Evolutionary conservation across 495 filamentous ascomycete species (phyloP), one percentile per base, ranked within the genome.

Genomic region (Extremus antarcticus): DNA sequence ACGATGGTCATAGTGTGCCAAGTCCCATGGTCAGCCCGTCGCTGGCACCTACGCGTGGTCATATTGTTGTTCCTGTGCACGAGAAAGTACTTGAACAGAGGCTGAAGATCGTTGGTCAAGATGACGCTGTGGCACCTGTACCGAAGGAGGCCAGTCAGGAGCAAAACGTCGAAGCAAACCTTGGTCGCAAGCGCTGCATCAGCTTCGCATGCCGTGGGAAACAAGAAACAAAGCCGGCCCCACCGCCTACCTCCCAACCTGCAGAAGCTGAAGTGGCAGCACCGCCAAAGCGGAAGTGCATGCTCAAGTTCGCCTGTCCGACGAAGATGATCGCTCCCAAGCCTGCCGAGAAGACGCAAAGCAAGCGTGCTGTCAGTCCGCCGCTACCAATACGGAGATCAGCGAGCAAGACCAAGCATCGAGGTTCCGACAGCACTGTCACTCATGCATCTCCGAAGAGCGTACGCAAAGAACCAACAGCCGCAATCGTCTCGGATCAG

Each of bases 1-100:
- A 95, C 64, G 92, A 85, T 39, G 91, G 87, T 46, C 70, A 88
- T 40, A 95, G 90, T n/a, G 94, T 89, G 60, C 89, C 92, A 10
- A 67, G 63, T 43, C 82, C 88, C n/a, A 74, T 89, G 21, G 86
- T 88, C 48, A 98, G 92, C 65, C 92, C 92, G 10, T 89, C 87
- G 23, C 68, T 80, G 3, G 80, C 83, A 0, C 49, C 66, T 2
- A 54, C 62, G 4, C 51, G 65, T 2, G 60, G 62, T 47, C 75
- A 53, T 51, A 55, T 35, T 43, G 63, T 57, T 53, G 60, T 60
- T 8, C 60, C 51, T 52, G 59, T 63, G 46, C 67, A 53, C 46
- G 43, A 73, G 65, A 60, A 65, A 60, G 25, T 63, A 53, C 52
- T 66, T 54, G 50, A 57, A 4, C 48, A 58, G 23, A 46, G 56